These are phyloP conservation scores for Diaporthe vaccinii DNA, from an alignment of 2,329 filamentous ascomycete species.

Conservation along the genomic window DNA sequence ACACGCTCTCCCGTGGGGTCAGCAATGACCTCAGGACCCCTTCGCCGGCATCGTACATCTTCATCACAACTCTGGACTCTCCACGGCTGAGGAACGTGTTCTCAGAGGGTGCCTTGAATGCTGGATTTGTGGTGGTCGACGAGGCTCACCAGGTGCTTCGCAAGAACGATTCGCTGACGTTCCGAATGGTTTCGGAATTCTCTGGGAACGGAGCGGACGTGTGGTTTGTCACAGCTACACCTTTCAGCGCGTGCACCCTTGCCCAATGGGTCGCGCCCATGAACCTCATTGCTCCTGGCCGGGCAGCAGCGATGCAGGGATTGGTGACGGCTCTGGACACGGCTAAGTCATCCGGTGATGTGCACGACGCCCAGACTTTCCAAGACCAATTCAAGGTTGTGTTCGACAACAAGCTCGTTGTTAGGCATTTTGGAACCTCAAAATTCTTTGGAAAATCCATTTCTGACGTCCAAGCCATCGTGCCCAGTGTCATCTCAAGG, in stretches of 20 bases:
- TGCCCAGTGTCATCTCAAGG: neutral
- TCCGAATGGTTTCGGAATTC: neutral
- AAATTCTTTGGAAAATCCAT: conserved; percentile 25
- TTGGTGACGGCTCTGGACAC: neutral
- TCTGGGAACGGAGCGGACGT: neutral
- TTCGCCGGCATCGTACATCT: conserved; percentile 2
- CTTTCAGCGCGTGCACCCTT: neutral
- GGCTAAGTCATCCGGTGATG: neutral
- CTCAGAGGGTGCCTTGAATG: neutral
- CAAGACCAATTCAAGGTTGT: neutral
- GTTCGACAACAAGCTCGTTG: neutral
- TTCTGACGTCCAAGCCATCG: conserved; percentile 25
- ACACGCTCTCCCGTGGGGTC: neutral
- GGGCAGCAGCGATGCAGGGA: neutral
- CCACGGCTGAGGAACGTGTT: neutral
- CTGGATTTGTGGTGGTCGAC: neutral
- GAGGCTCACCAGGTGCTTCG: neutral
- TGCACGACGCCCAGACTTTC: neutral
- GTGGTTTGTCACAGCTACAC: neutral
- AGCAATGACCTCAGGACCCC: neutral
- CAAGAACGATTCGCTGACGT: neutral
- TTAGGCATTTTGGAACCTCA: conserved; percentile 13
- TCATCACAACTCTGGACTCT: conserved; percentile 1
- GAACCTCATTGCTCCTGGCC: neutral
- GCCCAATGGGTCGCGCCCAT: neutral